Conservation (phyloP, 495 filamentous ascomycete genomes). For the Aspergillus wentii region DNA sequence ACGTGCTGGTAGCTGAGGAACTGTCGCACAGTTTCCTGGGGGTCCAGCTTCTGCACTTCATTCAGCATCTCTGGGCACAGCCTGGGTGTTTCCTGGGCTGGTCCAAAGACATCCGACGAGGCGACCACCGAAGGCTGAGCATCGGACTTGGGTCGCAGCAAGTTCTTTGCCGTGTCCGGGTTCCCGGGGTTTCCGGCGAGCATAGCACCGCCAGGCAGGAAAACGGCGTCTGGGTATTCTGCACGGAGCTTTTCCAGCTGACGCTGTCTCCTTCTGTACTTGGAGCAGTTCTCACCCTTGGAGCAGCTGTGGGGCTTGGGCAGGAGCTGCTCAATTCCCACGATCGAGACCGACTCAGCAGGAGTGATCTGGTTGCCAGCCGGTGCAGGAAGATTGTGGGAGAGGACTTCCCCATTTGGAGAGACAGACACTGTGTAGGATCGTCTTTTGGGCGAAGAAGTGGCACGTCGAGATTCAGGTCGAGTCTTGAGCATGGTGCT, state of each 20-base stretch:
- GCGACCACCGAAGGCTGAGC: slow-evolving; percentile 69
- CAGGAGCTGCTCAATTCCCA: slow-evolving; percentile 83
- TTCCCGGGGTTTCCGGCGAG: slow-evolving; percentile 64
- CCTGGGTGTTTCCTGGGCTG: slow-evolving; percentile 34
- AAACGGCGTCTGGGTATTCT: slow-evolving; percentile 58
- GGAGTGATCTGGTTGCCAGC: slow-evolving; percentile 63
- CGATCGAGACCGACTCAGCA: slow-evolving; percentile 81
- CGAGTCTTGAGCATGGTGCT: slow-evolving; percentile 42
- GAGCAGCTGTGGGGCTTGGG: slow-evolving; percentile 81
- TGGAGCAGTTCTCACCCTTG: slow-evolving; percentile 85
- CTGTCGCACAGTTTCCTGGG: slow-evolving; percentile 79
- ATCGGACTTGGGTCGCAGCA: slow-evolving; percentile 19
- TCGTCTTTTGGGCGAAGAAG: slow-evolving; percentile 1
- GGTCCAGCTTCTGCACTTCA: slow-evolving; percentile 62
- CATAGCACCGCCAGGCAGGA: slow-evolving; percentile 42
- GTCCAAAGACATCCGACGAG: slow-evolving; percentile 80
- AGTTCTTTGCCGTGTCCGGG: slow-evolving; percentile 48
- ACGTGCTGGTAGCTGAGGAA: slow-evolving; percentile 75
- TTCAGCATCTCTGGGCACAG: slow-evolving; percentile 66
- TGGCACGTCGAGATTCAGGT: not conserved
- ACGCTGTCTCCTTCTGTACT: slow-evolving; percentile 69
- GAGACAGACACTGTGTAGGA: slow-evolving; percentile 22
- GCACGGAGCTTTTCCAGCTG: slow-evolving; percentile 61
- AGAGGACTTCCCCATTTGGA: slow-evolving; percentile 19
- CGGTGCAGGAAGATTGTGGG: slow-evolving; percentile 12